Conservation (phyloP, 805 yeast species). For the Nakazawaea sp. region DNA sequence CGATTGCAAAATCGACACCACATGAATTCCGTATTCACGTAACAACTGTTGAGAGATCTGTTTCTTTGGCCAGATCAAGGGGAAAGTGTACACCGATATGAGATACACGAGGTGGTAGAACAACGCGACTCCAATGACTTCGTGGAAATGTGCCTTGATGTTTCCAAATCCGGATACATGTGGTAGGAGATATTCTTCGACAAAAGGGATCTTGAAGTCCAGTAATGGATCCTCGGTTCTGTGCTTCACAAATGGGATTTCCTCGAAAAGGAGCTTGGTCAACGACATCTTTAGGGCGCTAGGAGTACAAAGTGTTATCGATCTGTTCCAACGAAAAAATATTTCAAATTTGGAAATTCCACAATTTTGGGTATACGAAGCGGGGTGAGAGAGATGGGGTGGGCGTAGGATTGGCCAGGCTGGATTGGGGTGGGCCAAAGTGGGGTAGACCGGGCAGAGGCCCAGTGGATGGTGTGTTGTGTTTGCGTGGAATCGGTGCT, state of each 20-base stretch:
- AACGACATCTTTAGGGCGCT: slow-evolving; percentile 7
- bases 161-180: slow-evolving; percentile 8
- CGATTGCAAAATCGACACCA: slow-evolving; percentile 27
- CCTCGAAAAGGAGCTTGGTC: slow-evolving; percentile 2
- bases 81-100: slow-evolving; percentile 16
- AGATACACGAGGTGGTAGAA: slow-evolving; percentile 23
- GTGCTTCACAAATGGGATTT: slow-evolving; percentile 2
- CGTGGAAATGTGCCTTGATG: slow-evolving; percentile 24
- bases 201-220: slow-evolving; percentile 18
- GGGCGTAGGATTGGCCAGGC: too few relatives aligned
- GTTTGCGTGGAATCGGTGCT: too few relatives aligned
- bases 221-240: slow-evolving; percentile 20
- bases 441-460: too few relatives aligned
- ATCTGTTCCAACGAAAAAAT: too few relatives aligned
- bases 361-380: too few relatives aligned
- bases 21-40: slow-evolving; percentile 25
- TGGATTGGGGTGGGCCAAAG: too few relatives aligned
- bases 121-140: slow-evolving; percentile 20
- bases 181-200: slow-evolving; percentile 17
- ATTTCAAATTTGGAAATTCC: too few relatives aligned
- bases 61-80: slow-evolving; percentile 15
- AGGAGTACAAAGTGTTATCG: too few relatives aligned
- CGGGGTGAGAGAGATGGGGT: too few relatives aligned
- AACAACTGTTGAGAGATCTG: slow-evolving; percentile 18
- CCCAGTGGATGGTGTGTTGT: too few relatives aligned